A percentile compares a stretch with the other conserved stretches of the same genome.
Evolutionary conservation across 2,329 filamentous ascomycete species (phyloP).

Genomic region (Stylonectria norvegica): DNA sequence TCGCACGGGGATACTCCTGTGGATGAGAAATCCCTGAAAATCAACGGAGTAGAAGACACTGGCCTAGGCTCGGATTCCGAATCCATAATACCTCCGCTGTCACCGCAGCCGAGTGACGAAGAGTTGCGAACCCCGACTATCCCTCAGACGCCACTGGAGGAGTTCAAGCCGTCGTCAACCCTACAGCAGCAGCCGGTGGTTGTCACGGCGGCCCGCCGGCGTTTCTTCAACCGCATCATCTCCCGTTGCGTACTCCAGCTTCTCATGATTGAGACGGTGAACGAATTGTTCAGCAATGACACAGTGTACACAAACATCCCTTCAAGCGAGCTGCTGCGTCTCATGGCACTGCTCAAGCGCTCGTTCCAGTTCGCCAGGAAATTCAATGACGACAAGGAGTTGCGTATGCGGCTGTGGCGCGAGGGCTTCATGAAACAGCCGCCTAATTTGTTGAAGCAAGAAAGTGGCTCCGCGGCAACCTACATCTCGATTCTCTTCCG

Average conservation of each 20-base stretch:
- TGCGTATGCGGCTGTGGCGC: slow-evolving; percentile 89
- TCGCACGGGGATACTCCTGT: slow-evolving; percentile 37
- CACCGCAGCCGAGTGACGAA: slow-evolving; percentile 33
- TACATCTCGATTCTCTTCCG: slow-evolving; percentile 94
- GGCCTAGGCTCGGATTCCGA: slow-evolving; percentile 30
- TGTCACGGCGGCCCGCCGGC: slow-evolving; percentile 85
- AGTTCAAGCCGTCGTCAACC: slow-evolving; percentile 75
- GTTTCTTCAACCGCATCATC: slow-evolving; percentile 99
- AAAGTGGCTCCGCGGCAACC: slow-evolving; percentile 86
- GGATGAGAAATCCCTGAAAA: slow-evolving; percentile 58
- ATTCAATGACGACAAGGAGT: slow-evolving; percentile 96
- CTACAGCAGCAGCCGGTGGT: slow-evolving; percentile 86
- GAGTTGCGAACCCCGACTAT: slow-evolving; percentile 31
- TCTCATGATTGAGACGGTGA: slow-evolving; percentile 98
- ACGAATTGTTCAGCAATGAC: slow-evolving; percentile 97
- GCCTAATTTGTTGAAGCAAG: slow-evolving; percentile 95
- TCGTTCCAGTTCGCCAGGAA: slow-evolving; percentile 94
- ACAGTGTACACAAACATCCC: slow-evolving; percentile 92
- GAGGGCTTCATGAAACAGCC: slow-evolving; percentile 99
- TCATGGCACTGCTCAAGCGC: slow-evolving; percentile 94
- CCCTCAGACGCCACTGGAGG: slow-evolving; percentile 62
- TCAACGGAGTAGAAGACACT: slow-evolving; percentile 52
- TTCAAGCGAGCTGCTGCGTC: slow-evolving; percentile 77
- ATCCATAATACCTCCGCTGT: slow-evolving; percentile 27
- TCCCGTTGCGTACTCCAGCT: slow-evolving; percentile 96